Base-by-base conservation (phyloP, 2,329 filamentous ascomycete species). In the Aspergillus carbonarius region DNA sequence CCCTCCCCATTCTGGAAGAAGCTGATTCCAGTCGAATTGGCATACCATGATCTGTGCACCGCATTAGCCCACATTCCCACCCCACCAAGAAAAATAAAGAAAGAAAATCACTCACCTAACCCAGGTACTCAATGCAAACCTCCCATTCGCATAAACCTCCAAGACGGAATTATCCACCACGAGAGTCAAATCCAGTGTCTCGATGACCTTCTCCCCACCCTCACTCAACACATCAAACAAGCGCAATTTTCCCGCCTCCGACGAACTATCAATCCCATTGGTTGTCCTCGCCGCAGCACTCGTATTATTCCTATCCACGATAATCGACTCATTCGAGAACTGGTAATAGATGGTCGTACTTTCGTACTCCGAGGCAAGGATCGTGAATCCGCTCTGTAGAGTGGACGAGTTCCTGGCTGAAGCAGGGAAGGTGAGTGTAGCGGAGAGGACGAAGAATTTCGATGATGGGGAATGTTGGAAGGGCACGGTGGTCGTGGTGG, bases 241-340 rank as follows among this genome's bases (percentile, higher is more conserved):
- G 1, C 63, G 62, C 23, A 66, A 35, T 2, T 55, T 57, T 5
- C 63, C 63, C 2, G 55, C 18, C 37, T 66, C 60, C 1, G 54
- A 53, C 10, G 46, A n/a, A 23, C 35, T 51, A 27, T 44, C 57
- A 4, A 62, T 58, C 13, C 59, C 64, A 23, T 34, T n/a, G 18
- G 61, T 64, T 0, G 61, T 62, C 13, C 48, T 37, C 1, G 59
- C 47, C 0, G 63, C 62, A 10, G 63, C 62, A 48, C 60, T 66
- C 25, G 63, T 66, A 30, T 63, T 58, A 20, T 48, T 61, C 10
- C 63, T 58, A 13, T 65, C 62, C 10, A 66, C 39, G 23, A 66
- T 57, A 5, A 66, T 57, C n/a, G 60, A 65, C 48, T 65, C 63
- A 2, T 66, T 66, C 2, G 62, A 63, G 54, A 66, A 66, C 54